Conservation (phyloP, 208 protist species). For the Trypanosoma vivax region DNA sequence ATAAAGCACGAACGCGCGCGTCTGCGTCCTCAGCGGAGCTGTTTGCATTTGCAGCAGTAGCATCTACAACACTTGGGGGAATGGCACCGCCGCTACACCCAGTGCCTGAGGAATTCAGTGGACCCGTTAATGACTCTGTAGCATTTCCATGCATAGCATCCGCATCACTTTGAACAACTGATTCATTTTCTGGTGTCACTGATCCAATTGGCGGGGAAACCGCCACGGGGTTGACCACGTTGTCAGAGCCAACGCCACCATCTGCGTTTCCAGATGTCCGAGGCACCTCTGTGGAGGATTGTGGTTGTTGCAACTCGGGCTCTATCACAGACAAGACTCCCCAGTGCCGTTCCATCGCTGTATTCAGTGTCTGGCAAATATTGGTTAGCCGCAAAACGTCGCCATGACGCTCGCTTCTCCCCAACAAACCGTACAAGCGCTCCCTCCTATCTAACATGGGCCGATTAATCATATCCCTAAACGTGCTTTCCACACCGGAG, state of each 20-base stretch:
- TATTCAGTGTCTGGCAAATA: conserved; percentile 25
- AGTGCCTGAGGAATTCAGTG: too few species aligned
- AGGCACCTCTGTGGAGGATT: conserved; percentile 19
- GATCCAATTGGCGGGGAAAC: too few species aligned
- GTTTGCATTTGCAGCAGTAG: too few species aligned
- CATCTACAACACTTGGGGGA: too few species aligned
- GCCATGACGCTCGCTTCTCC: conserved; percentile 6
- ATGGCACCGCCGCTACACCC: too few species aligned
- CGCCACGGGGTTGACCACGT: too few species aligned
- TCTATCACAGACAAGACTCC: conserved; percentile 16
- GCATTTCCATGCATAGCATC: too few species aligned
- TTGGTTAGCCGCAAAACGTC: conserved; percentile 21
- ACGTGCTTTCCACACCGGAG: not conserved
- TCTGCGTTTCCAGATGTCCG: not conserved
- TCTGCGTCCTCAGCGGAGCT: conserved; percentile 18
- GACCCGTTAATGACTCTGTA: too few species aligned
- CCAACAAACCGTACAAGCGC: not conserved
- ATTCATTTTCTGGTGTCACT: too few species aligned
- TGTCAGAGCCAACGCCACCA: not conserved
- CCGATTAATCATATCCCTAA: conserved; percentile 4
- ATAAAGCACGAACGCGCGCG: conserved; percentile 29
- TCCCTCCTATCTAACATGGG: not conserved
- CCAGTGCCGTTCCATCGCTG: conserved; percentile 15
- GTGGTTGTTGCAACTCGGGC: conserved; percentile 22
- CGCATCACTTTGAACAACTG: too few species aligned